Base-by-base conservation (phyloP, 352 stramenopile genomes). In the Pythium folliculosum region DNA sequence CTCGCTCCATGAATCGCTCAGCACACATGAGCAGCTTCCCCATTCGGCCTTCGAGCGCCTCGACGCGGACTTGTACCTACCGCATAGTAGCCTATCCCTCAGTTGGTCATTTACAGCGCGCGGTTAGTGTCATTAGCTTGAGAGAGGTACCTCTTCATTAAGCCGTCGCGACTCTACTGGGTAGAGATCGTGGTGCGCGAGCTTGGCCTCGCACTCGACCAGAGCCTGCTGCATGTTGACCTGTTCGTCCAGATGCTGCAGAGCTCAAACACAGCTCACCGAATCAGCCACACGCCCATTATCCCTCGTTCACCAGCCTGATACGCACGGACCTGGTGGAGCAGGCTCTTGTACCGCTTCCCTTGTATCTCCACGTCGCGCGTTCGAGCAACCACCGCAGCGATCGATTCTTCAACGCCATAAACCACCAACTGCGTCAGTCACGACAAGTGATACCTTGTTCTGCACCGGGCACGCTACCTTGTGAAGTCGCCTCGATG, bases 401-500 rank as follows among this genome's bases (percentile, higher is more conserved):
- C 76, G 17, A 86, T 51, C 5, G 73, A 72, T 19, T 87, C 78
- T 89, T 5, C 13, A 3, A 22, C 32, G 38, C 44, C 17, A 50
- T 22, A 22, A 1, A 48, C 17, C 16, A 14, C 35, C 3, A 14
- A 56, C 21, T 35, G 2, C 32, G 23, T n/a, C 38, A 19, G 40
- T 8, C 13, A 45, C 21, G 16, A 50, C 23, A 35, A 16, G 13
- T 23, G 17, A 38, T 54, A 27, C 2, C 4, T 45, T 21, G 12
- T 5, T 35, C 23, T 22, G 48, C 58, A 23, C 25, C 14, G 32
- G 27, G 27, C 27, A 1, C 10, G 43, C 44, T 25, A 88, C 79
- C 75, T 77, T 88, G 73, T 13, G 67, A 68, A 21, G 82, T 71
- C 19, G 65, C 47, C 37, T 88, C 77, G 1, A 84, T 61, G 22